A percentile compares a stretch with the other conserved stretches of the same genome.
Conservation (phyloP, 2,329 filamentous ascomycete genomes). For the Diplodia sapinea region DNA sequence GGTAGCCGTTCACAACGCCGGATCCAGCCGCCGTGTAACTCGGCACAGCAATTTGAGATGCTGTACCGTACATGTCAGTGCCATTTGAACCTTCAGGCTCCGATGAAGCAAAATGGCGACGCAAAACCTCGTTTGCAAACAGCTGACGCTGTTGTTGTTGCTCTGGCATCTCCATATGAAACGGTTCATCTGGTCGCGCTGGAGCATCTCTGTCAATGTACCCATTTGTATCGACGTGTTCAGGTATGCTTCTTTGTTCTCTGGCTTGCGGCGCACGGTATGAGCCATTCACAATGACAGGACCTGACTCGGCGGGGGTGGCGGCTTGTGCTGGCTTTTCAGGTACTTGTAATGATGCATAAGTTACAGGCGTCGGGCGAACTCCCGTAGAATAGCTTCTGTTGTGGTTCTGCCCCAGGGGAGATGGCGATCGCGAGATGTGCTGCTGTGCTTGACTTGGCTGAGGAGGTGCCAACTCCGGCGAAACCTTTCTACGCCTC, state of each 20-base stretch:
- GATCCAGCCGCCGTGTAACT: conserved; percentile 9
- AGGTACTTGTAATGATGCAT: conserved; percentile 34
- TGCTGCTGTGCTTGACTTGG: conserved; percentile 13
- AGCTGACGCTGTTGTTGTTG: conserved; percentile 43
- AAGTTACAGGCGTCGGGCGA: conserved; percentile 19
- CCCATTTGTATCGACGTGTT: conserved; percentile 16
- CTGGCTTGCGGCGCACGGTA: conserved; percentile 34
- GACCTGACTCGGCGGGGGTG: conserved; percentile 42
- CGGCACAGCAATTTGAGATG: neutral
- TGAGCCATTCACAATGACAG: conserved; percentile 50
- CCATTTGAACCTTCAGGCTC: conserved; percentile 17
- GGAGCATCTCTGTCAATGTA: conserved; percentile 21
- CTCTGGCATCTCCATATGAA: conserved; percentile 35
- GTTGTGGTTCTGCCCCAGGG: conserved; percentile 48
- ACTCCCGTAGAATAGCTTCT: conserved; percentile 48
- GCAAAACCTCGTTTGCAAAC: conserved; percentile 41
- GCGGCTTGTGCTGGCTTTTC: conserved; percentile 35
- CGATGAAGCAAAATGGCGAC: conserved; percentile 18
- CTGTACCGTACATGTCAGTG: conserved; percentile 3
- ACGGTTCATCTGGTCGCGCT: conserved; percentile 24
- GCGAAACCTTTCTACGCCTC: conserved; percentile 50
- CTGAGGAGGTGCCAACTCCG: conserved; percentile 40
- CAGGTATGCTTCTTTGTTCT: conserved; percentile 12
- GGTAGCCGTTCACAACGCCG: neutral
- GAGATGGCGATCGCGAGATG: conserved; percentile 55